Conservation (phyloP, 2,329 filamentous ascomycete species). For the Venturia asperata region DNA sequence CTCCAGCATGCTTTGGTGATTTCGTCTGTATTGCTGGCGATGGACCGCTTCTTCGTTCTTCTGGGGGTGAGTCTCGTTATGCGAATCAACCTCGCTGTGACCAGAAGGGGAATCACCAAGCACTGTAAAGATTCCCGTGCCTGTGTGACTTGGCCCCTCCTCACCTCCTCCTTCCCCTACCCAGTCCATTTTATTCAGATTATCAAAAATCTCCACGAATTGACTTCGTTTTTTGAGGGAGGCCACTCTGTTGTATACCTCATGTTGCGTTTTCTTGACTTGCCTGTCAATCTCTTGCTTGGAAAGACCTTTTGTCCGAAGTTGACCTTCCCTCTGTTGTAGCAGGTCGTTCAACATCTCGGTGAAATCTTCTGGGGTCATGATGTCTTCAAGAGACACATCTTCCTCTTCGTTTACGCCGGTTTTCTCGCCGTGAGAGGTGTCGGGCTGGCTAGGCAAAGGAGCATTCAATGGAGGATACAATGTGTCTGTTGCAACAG, state of each 20-base stretch:
- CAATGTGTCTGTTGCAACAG: background rate
- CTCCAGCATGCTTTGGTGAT: background rate
- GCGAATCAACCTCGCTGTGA: background rate
- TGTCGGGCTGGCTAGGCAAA: background rate
- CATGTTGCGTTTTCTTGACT: background rate
- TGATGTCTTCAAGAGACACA: background rate
- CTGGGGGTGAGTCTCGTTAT: no score
- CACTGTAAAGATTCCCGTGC: background rate
- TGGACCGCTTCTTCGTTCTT: background rate
- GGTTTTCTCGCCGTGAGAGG: no score
- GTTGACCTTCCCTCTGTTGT: background rate
- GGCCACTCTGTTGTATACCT: background rate
- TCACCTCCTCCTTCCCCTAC: background rate
- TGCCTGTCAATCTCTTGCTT: background rate
- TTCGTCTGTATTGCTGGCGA: background rate
- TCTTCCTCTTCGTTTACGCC: background rate
- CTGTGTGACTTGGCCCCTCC: background rate
- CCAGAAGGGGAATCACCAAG: background rate
- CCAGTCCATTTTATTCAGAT: slow-evolving; percentile 2
- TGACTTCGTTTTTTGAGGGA: background rate
- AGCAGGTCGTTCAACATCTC: background rate
- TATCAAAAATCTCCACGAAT: background rate
- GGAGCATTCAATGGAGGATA: background rate
- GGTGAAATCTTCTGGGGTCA: background rate
- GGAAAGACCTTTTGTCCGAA: background rate